These are phyloP conservation scores for Tetracentron sinense DNA, from an alignment of 164 flowering plant species.

Conservation along the genomic window DNA sequence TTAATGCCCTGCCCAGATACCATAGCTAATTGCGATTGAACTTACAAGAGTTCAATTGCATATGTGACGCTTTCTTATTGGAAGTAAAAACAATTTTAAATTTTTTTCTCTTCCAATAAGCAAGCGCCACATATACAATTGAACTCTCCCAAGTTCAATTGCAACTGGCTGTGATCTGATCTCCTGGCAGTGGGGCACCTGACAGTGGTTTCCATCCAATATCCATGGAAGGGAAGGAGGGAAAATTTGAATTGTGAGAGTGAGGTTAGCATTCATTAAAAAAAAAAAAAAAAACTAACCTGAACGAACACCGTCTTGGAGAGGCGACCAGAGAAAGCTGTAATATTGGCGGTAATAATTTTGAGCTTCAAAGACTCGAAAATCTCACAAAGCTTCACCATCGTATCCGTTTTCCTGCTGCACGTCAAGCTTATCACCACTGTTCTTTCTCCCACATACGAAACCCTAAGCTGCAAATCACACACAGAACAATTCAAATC, in stretches of 20 bases:
- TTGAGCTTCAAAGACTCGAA: slow-evolving; percentile 77
- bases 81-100: too few relatives aligned
- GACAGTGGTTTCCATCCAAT: too few relatives aligned
- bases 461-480: slow-evolving; percentile 53
- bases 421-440: slow-evolving; percentile 66
- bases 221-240: background rate
- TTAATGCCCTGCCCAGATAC: too few relatives aligned
- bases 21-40: too few relatives aligned
- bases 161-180: too few relatives aligned
- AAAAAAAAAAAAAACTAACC: slow-evolving; percentile 44
- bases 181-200: too few relatives aligned
- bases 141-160: too few relatives aligned
- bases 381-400: slow-evolving; percentile 68
- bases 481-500: background rate
- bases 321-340: slow-evolving; percentile 61
- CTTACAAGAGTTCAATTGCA: too few relatives aligned
- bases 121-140: too few relatives aligned
- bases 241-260: background rate
- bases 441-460: slow-evolving; percentile 57
- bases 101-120: too few relatives aligned
- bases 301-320: slow-evolving; percentile 66
- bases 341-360: slow-evolving; percentile 63
- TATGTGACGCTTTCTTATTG: too few relatives aligned
- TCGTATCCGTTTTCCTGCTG: slow-evolving; percentile 60
- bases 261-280: too few relatives aligned